Evolutionary conservation across 805 yeast genomes (phyloP), one percentile per base, ranked within the genome.

Genomic region (Nakazawaea pomicola): DNA sequence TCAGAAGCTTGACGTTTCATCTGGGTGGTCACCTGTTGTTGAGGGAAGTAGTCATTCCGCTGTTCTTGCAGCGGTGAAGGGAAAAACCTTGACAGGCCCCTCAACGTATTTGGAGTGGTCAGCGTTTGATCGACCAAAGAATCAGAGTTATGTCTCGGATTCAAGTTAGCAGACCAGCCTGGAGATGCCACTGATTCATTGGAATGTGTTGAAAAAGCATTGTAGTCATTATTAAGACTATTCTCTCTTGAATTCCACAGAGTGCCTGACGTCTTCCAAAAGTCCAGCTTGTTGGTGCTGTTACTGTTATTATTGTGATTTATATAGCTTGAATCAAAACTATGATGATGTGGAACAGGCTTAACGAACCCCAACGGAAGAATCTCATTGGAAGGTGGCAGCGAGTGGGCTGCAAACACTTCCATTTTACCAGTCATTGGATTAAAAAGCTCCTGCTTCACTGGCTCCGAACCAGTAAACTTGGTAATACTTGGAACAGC

Each of bases 21-120:
- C 12, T 7, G 25, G n/a, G n/a, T n/a, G n/a, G n/a, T n/a, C n/a
- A n/a, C n/a, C 1, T 24, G 29, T n/a, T 33, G 30, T 18, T 18
- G 33, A 3, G 42, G 38, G 32, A 35, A 41, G 19, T 35, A 35
- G 4, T 53, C 56, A 14, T 39, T 40, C 9, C 47, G 46, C 16
- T 51, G 55, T 17, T 55, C 61, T 6, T 46, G 28, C 4, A 48
- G 38, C 3, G 65, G 65, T 25, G 62, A 57, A 3, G 67, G 67
- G 38, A 62, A 62, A 38, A 62, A 61, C 19, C 67, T 45, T 4
- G 65, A 57, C 51, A 56, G 55, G 3, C 41, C 45, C 16, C 61
- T 44, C 28, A 49, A 50, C 27, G 47, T 43, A 6, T 44, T 46
- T 8, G 59, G 54, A 4, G 57, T 54, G n/a, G 36, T 27, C 32